Evolutionary conservation across 139 green algal genomes (phyloP).

Genomic region (Coelastrella sp.): DNA sequence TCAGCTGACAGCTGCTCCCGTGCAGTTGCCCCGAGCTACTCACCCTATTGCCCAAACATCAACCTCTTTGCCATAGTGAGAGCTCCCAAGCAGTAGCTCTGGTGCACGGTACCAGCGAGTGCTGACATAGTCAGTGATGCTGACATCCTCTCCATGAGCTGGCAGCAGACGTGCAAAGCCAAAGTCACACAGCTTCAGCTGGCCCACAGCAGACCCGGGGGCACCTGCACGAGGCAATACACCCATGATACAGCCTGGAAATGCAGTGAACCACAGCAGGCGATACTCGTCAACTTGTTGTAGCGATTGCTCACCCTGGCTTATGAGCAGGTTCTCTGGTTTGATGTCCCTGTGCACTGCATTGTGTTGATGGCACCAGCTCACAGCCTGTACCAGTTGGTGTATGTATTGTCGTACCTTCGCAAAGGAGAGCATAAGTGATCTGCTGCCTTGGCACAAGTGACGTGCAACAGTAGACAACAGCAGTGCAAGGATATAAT

Average conservation of each 20-base stretch:
- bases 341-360: slow-evolving; percentile 87
- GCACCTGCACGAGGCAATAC: neutral
- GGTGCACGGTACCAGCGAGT: slow-evolving; percentile 95
- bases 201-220: slow-evolving; percentile 54
- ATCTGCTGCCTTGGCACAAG: too few species aligned
- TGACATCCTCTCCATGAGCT: slow-evolving; percentile 45
- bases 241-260: too few species aligned
- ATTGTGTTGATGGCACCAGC: slow-evolving; percentile 78
- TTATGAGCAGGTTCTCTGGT: slow-evolving; percentile 89
- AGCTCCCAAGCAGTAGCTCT: slow-evolving; percentile 91
- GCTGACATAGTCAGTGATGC: slow-evolving; percentile 93
- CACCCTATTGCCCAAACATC: slow-evolving; percentile 93
- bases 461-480: too few species aligned
- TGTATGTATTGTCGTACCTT: slow-evolving; percentile 76
- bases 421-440: too few species aligned
- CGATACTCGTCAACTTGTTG: neutral
- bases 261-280: neutral
- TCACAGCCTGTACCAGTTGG: slow-evolving; percentile 82
- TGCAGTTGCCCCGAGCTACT: neutral
- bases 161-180: slow-evolving; percentile 87
- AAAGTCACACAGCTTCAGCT: slow-evolving; percentile 96
- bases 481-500: too few species aligned
- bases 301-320: slow-evolving; percentile 30
- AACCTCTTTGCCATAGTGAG: slow-evolving; percentile 82
- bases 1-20: neutral